Evolutionary conservation across 164 flowering plant genomes (phyloP), one percentile per base, ranked within the genome.

Genomic region (Echeveria elegans): DNA sequence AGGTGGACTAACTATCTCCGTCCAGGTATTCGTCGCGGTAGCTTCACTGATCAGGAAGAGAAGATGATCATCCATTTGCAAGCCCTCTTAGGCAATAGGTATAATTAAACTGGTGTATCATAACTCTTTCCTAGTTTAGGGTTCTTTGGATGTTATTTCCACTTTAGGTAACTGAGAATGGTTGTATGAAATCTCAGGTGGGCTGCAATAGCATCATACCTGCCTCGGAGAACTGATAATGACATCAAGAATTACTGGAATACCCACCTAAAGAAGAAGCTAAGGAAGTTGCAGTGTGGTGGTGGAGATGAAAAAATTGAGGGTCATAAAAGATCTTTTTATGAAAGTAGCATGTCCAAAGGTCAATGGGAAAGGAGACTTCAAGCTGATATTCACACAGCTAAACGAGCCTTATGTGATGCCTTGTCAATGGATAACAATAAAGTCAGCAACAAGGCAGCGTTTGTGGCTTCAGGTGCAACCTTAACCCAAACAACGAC

Each of bases 341-440:
- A 78, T 18, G 70, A 73, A 43, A 58, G 75, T n/a, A 68, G 18
- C 14, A 69, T 68, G 38, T 68, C 80, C 24, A 87, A 87, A 69
- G 94, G 96, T 29, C 95, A 90, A 72, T 92, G 98, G 98, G 98
- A 92, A 75, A 88, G 88, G 68, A 85, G 88, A 78, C 96, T 92
- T 56, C 98, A 92, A 75, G 87, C 98, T 19, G 93, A 92, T 56
- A 86, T 92, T 12, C 85, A 85, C 78, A 77, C 74, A 75, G 96
- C 98, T 36, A 88, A 77, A 63, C 83, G 86, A 77, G 98, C 98
- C 66, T 82, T 92, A 0, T 79, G 82, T 64, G 96, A 88, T 19
- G 98, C 96, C 37, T 71, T 92, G 36, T 89, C 98, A 15, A 43
- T 43, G 3, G 47, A 43, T 43, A 18, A 9, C 47, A 15, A 15